Evolutionary conservation across 441 rosid species (phyloP), one percentile per base, ranked within the genome.

Genomic region (Pelargonium myrrhifolium): DNA sequence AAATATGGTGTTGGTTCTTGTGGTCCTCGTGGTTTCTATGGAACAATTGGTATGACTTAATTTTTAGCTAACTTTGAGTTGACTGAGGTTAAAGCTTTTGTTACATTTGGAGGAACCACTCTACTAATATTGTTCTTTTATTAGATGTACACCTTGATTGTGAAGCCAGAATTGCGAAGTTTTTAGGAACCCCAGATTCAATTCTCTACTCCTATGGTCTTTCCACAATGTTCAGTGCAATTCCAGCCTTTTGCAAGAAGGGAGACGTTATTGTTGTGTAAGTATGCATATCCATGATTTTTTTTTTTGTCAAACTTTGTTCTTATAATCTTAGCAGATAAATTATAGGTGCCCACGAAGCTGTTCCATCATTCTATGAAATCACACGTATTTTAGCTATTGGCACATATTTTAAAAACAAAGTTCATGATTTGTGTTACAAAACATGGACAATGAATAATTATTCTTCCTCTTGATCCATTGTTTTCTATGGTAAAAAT

Each of bases 91-190:
- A 62, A 42, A 55, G 20, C 18, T 75, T 45, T 40, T 65, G 18
- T 21, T 9, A 20, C 40, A 15, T 47, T 8, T 35, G 18, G 8
- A 43, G 62, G 22, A 12, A 69, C 21, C 66, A 55, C 12, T 65
- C 69, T 74, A 43, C 68, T 75, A 67, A 69, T 40, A 67, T 45
- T n/a, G n/a, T 76, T 73, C 28, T 76, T 62, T 85, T 80, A 39
- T 31, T n/a, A 93, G 96, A 93, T 87, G 98, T 93, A 49, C 98
- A 93, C 74, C 98, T 93, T 65, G 98, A 93, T 77, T 93, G 98
- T 65, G 98, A 93, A 77, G 81, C 91, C 65, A 87, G 89, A 83
- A 84, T 93, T 77, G 87, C 98, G 5, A 90, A 83, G 58, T 89
- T 93, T 72, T 76, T 90, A 82, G 87, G 95, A 24, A 89, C 97